phyloP scores from a whole-genome alignment of 768 basidiomycete genomes.

The Panellus pusillus region DNA sequence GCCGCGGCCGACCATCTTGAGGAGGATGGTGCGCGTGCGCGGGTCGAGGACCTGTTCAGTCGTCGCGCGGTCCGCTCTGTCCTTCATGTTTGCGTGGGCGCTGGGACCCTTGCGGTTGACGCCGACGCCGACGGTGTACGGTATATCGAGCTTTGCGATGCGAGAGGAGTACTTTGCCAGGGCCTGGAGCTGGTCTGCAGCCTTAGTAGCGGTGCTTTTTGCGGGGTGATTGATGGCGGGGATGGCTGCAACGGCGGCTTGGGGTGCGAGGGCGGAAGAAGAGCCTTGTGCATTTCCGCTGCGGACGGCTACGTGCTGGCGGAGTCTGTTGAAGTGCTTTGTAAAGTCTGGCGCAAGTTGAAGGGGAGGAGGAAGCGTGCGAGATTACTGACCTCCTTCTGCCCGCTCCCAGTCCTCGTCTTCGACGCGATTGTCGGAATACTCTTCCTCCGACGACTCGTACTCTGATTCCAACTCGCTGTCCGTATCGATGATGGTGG shows the following conservation, averaged over 20 bases:
- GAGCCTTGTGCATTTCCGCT: conserved; percentile 67
- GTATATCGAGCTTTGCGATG: conserved; percentile 71
- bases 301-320: conserved; percentile 86
- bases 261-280: conserved; percentile 50
- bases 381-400: conserved; percentile 61
- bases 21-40: conserved; percentile 89
- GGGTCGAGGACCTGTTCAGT: conserved; percentile 97
- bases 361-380: background rate
- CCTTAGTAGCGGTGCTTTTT: conserved; percentile 37
- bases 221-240: conserved; percentile 73
- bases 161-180: conserved; percentile 77
- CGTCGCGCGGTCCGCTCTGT: conserved; percentile 96
- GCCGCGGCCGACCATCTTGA: conserved; percentile 94
- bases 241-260: conserved; percentile 55
- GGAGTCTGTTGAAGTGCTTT: conserved; percentile 94
- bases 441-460: conserved; percentile 46
- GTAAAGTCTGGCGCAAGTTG: conserved; percentile 76
- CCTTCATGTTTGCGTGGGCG: conserved; percentile 85
- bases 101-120: conserved; percentile 93
- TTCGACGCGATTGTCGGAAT: conserved; percentile 64
- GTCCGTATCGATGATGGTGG: conserved; percentile 31
- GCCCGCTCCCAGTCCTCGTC: conserved; percentile 90
- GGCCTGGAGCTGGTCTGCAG: conserved; percentile 69
- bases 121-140: conserved; percentile 68
- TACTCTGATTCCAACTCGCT: conserved; percentile 7